Evolutionary conservation across 1,284 basidiomycete genomes (phyloP), one percentile per base, ranked within the genome.

Genomic region (Mycena citricolor): DNA sequence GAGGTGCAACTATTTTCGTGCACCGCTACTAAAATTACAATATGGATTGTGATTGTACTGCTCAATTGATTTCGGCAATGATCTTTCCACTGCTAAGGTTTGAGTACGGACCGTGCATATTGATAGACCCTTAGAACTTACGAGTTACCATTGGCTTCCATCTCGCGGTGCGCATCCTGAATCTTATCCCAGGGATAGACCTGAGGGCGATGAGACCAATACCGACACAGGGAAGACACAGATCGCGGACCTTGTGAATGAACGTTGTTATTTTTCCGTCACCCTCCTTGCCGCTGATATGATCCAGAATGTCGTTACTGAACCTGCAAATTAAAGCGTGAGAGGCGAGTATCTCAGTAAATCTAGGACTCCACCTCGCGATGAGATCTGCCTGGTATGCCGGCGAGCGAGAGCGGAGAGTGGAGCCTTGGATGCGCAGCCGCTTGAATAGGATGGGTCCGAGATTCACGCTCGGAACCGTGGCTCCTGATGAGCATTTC

Each of bases 391-490:
- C 73, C 66, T 97, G 94, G 65, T 97, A 97, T 49, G 79, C 74
- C 22, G 76, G 61, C n/a, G 79, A 77, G 37, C 92, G 80, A 17
- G 86, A 84, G 28, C 94, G 83, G 30, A 97, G 70, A 0, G 92
- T 97, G 11, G 89, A 90, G 17, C 94, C 94, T 64, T 94, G 85
- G 42, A 99, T 84, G 10, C 84, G 81, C 44, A 98, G 76, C 7
- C 94, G 83, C 71, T 97, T 98, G 68, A 74, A 85, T 42, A 94
- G 67, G 42, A 97, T 74, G 8, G 80, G 82, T 2, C 60, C 64
- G 22, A 97, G 67, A 62, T 88, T 77, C 44, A 82, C 67, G n/a
- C 74, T 74, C 22, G 79, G 65, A 22, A 91, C 77, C 33, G 75
- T 73, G 17, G 73, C 64, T 19, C 94, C 94, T 79, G n/a, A n/a